These are phyloP conservation scores for Cercospora sojina DNA, from an alignment of 2,329 filamentous ascomycete genomes.

Conservation along the genomic window DNA sequence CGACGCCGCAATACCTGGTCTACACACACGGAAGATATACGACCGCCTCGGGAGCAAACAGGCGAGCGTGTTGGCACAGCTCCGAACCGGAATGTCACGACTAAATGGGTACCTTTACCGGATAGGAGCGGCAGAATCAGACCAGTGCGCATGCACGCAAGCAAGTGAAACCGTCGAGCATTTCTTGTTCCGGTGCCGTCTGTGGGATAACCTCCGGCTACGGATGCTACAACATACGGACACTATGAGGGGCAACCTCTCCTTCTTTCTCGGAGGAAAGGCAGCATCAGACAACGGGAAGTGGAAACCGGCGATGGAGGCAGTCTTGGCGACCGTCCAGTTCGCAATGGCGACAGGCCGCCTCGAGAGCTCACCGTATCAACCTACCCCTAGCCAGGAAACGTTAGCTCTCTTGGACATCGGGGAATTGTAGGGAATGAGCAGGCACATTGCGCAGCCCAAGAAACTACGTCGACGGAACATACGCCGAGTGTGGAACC, in stretches of 20 bases:
- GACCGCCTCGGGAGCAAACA: background rate
- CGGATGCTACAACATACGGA: background rate
- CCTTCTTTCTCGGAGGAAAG: background rate
- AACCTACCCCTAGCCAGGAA: background rate
- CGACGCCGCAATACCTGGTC: background rate
- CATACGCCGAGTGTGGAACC: no score
- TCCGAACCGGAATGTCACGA: background rate
- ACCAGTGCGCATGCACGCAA: no score
- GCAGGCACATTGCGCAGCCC: no score
- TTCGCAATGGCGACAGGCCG: background rate
- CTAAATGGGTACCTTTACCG: background rate
- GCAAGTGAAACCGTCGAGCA: no score
- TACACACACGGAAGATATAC: background rate
- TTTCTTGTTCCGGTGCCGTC: background rate
- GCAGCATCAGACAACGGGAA: background rate
- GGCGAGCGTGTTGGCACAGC: background rate
- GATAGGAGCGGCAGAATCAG: no score
- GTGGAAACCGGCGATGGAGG: background rate
- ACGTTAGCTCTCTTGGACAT: no score
- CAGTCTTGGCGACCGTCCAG: background rate
- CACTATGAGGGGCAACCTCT: background rate
- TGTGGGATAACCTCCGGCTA: background rate
- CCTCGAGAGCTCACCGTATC: background rate
- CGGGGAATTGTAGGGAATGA: no score
- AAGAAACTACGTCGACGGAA: no score